These are phyloP conservation scores for Jatropha multifida DNA, from an alignment of 441 rosid species.

Conservation along the genomic window DNA sequence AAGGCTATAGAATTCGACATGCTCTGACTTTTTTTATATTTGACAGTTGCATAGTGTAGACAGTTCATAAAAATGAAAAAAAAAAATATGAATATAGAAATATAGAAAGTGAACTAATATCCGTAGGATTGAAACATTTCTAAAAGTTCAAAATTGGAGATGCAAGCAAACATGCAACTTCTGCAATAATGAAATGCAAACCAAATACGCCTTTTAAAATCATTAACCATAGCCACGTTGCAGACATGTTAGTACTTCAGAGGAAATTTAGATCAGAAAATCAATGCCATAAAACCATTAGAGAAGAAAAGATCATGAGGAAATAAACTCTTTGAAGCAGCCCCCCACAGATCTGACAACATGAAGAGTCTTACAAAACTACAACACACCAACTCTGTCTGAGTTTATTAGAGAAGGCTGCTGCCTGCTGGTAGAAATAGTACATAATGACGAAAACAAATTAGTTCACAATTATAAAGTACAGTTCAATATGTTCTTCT, in stretches of 20 bases:
- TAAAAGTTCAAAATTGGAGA: too few species aligned
- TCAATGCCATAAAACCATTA: not conserved
- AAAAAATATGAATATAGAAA: too few species aligned
- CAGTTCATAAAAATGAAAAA: too few species aligned
- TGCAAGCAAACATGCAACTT: too few species aligned
- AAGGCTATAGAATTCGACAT: too few species aligned
- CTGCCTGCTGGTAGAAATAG: not conserved
- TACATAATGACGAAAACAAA: not conserved
- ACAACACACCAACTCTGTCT: not conserved
- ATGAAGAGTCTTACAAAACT: not conserved
- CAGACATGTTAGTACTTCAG: too few species aligned
- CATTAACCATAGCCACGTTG: too few species aligned
- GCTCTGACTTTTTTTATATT: not conserved
- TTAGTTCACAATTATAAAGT: conserved; percentile 6
- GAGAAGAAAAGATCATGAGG: too few species aligned
- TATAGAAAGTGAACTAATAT: too few species aligned
- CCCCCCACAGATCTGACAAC: not conserved
- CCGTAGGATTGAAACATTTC: too few species aligned
- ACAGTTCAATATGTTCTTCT: conserved; percentile 18
- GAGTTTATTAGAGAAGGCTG: conserved; percentile 10
- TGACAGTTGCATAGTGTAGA: not conserved
- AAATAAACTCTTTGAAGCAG: not conserved
- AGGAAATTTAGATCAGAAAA: not conserved
- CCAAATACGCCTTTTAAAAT: too few species aligned
- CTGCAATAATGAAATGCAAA: too few species aligned